phyloP scores from a whole-genome alignment of 306 rosid genomes.

The Erythrophleum fordii region DNA sequence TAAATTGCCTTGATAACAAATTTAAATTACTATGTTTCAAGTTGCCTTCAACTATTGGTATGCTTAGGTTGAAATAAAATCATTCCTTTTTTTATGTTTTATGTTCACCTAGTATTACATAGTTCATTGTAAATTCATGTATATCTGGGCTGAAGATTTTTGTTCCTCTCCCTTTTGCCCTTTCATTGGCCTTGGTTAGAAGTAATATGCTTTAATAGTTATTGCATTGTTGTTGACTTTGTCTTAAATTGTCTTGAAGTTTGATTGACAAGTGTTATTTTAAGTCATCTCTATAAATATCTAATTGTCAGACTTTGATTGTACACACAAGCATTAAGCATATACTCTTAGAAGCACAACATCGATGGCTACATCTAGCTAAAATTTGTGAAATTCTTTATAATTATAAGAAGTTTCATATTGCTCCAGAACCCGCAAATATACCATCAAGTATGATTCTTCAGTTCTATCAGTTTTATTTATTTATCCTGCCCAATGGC shows the following conservation, averaged over 20 bases:
- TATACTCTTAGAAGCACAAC: slow-evolving; percentile 71
- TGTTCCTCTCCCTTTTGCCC: too few relatives aligned
- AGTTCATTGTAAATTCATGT: neutral
- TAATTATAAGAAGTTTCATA: slow-evolving; percentile 54
- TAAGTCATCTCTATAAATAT: slow-evolving; percentile 3
- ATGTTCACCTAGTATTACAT: neutral
- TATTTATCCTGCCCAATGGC: neutral
- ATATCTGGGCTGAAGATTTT: neutral
- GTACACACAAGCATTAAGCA: slow-evolving; percentile 63
- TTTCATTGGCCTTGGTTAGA: neutral
- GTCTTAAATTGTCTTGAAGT: neutral
- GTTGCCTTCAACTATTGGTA: neutral
- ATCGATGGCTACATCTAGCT: slow-evolving; percentile 92
- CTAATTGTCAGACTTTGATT: slow-evolving; percentile 37
- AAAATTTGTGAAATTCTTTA: slow-evolving; percentile 86
- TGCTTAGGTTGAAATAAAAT: neutral
- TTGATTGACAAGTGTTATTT: neutral
- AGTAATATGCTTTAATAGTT: neutral
- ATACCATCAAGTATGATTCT: slow-evolving; percentile 72
- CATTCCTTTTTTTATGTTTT: neutral
- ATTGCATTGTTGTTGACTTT: neutral
- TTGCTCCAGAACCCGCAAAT: slow-evolving; percentile 69
- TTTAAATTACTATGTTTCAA: slow-evolving; percentile 21
- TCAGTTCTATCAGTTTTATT: slow-evolving; percentile 24
- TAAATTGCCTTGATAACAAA: too few relatives aligned